Evolutionary conservation across 192 early-diverging fungal genomes (phyloP).

Genomic region (Backusella westeae): DNA sequence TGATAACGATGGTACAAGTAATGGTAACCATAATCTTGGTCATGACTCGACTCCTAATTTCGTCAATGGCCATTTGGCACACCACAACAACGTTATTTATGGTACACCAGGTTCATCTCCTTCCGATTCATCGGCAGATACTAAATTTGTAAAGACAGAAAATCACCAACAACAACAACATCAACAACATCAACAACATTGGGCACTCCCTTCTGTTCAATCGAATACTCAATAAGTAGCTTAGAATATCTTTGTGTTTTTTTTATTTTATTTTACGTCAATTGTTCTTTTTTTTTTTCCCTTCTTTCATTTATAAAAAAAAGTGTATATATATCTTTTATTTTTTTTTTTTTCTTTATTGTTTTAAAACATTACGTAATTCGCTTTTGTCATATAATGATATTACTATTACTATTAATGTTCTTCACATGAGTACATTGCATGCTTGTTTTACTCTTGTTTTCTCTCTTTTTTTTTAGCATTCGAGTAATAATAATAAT

Average conservation of each 20-base stretch:
- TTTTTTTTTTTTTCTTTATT: no score
- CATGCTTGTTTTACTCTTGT: not conserved
- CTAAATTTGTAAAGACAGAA: slow-evolving; percentile 5
- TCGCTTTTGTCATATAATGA: no score
- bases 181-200: not conserved
- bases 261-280: not conserved
- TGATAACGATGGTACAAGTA: not conserved
- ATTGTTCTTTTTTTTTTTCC: not conserved
- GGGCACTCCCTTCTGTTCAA: not conserved
- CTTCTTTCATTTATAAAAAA: not conserved
- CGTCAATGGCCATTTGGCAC: slow-evolving; percentile 30
- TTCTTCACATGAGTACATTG: not conserved
- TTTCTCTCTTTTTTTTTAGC: not conserved
- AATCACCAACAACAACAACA: slow-evolving; percentile 17
- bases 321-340: not conserved
- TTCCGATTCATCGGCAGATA: slow-evolving; percentile 16
- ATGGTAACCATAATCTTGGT: slow-evolving; percentile 3
- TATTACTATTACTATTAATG: no score
- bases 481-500: not conserved
- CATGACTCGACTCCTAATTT: slow-evolving; percentile 30
- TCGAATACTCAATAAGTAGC: not conserved
- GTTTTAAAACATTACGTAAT: no score
- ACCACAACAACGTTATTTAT: slow-evolving; percentile 12
- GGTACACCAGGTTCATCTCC: slow-evolving; percentile 35
- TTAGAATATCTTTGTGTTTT: not conserved